Evolutionary conservation across 441 rosid species (phyloP), one percentile per base, ranked within the genome.

Genomic region (Macaranga tanarius): DNA sequence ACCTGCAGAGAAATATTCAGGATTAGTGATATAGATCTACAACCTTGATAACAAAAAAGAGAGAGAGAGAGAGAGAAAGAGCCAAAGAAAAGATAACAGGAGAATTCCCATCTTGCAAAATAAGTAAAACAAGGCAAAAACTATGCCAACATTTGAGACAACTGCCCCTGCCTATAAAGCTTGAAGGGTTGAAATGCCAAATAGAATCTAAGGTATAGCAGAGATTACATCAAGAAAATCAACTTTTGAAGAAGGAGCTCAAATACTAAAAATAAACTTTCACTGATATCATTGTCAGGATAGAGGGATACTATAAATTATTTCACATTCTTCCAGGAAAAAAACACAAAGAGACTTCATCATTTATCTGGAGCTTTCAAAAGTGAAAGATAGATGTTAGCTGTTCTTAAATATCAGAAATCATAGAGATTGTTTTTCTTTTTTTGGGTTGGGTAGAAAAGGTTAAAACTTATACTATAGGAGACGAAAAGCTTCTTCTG

Each of bases 1-100:
- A 95, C 75, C 99, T 95, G 89, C 85, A 81, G 38, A 67, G 63
- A 72, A 72, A 66, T 47, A 51, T 51, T 44, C 61, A 51, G 26
- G 20, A 70, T 73, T 57, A 63, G 58, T 15, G 22, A 16, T 19
- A 56, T 19, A 75, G 34, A 65, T 55, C 47, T 34, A 62, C 42
- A 60, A 67, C 45, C 51, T 54, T 13, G 11, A 25, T n/a, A n/a
- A n/a, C n/a, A n/a, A n/a, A n/a, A n/a, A n/a, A n/a, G n/a, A n/a
- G n/a, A n/a, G n/a, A n/a, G n/a, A n/a, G 4, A 25, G 47, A 3
- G 22, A 20, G 20, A 59, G 19, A 20, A 15, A 12, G 23, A 12
- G 25, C 52, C 47, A 7, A 26, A 17, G 19, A 34, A 10, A 42
- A 1, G 10, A 47, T 7, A 31, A 10, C 60, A 62, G 2, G 10